Percentiles rank a stretch among this genome's conserved stretches.
Conservation (phyloP, 1,284 basidiomycete species). For the Leccinum solheimii region DNA sequence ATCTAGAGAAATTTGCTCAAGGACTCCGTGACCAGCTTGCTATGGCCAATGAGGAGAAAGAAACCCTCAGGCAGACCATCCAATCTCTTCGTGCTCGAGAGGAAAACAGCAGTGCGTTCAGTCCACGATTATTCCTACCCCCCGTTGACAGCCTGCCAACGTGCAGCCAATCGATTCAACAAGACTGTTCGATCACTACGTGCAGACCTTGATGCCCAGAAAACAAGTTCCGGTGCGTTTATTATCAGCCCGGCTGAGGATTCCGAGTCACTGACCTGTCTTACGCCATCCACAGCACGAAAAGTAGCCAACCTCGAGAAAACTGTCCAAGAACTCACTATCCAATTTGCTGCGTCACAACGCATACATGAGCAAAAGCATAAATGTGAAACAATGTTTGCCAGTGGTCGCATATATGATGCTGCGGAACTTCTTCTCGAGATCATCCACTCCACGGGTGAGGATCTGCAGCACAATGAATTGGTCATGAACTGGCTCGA, state of each 20-base stretch:
- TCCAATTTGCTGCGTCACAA: background rate
- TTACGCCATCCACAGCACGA: background rate
- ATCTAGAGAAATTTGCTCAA: background rate
- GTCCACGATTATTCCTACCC: background rate
- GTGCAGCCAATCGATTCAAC: background rate
- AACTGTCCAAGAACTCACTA: background rate
- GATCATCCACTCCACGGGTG: background rate
- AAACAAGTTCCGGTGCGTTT: background rate
- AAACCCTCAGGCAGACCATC: background rate
- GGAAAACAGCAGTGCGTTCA: background rate
- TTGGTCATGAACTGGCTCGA: background rate
- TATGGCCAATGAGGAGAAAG: background rate
- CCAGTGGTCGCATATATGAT: background rate
- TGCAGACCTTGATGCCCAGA: background rate
- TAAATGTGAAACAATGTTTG: background rate
- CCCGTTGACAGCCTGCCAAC: background rate
- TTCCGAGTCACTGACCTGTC: background rate
- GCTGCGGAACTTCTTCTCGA: background rate
- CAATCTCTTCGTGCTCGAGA: background rate
- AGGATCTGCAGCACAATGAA: background rate
- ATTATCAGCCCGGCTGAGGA: background rate
- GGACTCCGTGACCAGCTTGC: background rate
- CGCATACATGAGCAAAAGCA: background rate
- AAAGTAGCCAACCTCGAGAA: background rate
- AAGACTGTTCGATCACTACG: background rate